A percentile compares a stretch with the other conserved stretches of the same genome.
These are phyloP conservation scores for Leucocoprinus leucothites DNA, from an alignment of 768 basidiomycete species.

Conservation along the genomic window DNA sequence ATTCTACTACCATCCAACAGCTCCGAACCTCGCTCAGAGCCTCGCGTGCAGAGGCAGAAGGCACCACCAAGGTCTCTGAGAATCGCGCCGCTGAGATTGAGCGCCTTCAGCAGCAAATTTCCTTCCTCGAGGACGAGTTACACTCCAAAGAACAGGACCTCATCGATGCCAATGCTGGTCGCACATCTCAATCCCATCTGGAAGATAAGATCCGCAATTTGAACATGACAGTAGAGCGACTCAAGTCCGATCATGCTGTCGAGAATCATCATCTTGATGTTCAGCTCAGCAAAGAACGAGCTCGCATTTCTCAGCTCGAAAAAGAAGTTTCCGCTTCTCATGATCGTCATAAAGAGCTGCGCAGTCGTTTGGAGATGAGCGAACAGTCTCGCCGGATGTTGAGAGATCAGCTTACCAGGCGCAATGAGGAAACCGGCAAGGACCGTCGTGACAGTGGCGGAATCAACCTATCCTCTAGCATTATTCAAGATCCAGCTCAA, in stretches of 20 bases:
- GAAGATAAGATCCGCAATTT: conserved; percentile 1
- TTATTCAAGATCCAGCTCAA: background rate
- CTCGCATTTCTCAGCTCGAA: background rate
- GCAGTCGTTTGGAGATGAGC: conserved; percentile 1
- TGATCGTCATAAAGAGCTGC: background rate
- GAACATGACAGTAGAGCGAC: background rate
- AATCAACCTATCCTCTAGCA: conserved; percentile 4
- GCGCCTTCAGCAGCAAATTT: background rate
- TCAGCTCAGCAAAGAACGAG: background rate
- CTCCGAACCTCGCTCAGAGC: background rate
- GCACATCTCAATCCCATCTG: background rate
- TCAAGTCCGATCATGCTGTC: background rate
- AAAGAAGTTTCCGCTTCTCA: background rate
- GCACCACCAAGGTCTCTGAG: background rate
- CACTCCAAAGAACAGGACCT: conserved; percentile 2
- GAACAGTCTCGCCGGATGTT: conserved; percentile 9
- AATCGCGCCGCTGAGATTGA: background rate
- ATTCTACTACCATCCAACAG: background rate
- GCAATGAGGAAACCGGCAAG: conserved; percentile 1
- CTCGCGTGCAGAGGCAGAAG: background rate
- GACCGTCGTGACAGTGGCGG: background rate
- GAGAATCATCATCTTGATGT: background rate
- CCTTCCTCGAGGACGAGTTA: background rate
- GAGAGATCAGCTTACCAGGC: conserved; percentile 2
- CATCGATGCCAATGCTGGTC: background rate